phyloP scores from a whole-genome alignment of 257 asterid genomes.

The Fraxinus quadrangulata region DNA sequence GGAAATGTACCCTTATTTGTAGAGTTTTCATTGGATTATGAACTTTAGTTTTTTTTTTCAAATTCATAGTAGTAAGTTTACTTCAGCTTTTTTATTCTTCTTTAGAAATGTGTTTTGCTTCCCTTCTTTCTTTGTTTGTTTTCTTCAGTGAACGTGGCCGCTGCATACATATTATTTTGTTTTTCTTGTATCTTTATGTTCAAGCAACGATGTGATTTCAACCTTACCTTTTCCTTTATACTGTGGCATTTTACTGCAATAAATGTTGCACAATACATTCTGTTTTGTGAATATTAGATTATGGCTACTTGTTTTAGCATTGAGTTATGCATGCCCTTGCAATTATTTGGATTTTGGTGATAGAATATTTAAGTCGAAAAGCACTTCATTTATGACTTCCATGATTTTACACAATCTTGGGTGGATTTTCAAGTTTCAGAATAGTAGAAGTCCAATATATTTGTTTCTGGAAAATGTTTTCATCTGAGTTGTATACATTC shows the following conservation, averaged over 20 bases:
- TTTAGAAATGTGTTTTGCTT: neutral
- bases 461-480: neutral
- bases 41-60: neutral
- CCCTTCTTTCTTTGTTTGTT: neutral
- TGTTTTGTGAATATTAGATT: neutral
- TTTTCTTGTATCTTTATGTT: neutral
- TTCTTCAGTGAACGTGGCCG: neutral
- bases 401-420: neutral
- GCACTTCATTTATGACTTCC: neutral
- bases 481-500: neutral
- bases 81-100: neutral
- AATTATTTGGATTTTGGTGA: neutral
- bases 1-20: neutral
- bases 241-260: neutral
- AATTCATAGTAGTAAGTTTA: neutral
- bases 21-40: neutral
- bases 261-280: neutral
- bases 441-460: neutral
- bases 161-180: neutral
- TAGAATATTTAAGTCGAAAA: neutral
- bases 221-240: neutral
- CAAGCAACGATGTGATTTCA: neutral
- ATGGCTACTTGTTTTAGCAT: neutral
- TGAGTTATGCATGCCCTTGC: neutral
- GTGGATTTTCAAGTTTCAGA: conserved; percentile 3